Base-by-base conservation (phyloP, 1,284 basidiomycete species). In the Gomphus bonarii region DNA sequence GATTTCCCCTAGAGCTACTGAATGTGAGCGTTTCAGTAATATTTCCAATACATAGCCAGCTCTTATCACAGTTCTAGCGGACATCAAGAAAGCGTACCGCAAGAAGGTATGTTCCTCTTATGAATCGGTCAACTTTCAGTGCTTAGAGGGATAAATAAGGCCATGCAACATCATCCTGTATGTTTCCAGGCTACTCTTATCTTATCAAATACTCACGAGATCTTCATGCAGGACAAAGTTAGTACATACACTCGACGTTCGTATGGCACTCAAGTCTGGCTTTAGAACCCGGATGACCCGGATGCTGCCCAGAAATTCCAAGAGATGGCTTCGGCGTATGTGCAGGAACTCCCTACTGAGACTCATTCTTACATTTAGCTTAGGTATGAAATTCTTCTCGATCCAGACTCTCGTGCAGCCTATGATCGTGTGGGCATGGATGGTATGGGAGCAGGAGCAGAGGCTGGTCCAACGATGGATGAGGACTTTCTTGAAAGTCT, bases 81-180 rank as follows among this genome's bases (percentile, higher is more conserved):
- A 95, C 63, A 91, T 97, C 67, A 95, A 94, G 72, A 90, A 88
- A 67, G 93, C 92, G 6, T 97, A 97, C 68, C 85, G 88, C 68
- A 88, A 81, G 74, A 93, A 92, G 83, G 90, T 88, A 65, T 43
- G 68, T 58, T 3, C 10, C n/a, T 56, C 46, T 49, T 59, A 31
- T 40, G 64, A 64, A 36, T 16, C 47, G 57, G 53, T 61, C n/a
- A 50, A 43, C 46, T 36, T 25, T 35, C 10, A 33, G 28, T 30
- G 22, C 54, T 50, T 22, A 50, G 16, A 60, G 64, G 54, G 59
- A 14, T 11, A 16, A 18, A n/a, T 9, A 62, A 92, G 89, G 92
- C 91, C 49, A 88, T 87, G 71, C 82, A 91, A 70, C 88, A 92
- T 66, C 91, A 95, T 70, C 91, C 91, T 43, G 91, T 94, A 70